Percentiles rank a stretch among this genome's conserved stretches.
These are phyloP conservation scores for Syzygium aromaticum DNA, from an alignment of 345 rosid species.

Conservation along the genomic window DNA sequence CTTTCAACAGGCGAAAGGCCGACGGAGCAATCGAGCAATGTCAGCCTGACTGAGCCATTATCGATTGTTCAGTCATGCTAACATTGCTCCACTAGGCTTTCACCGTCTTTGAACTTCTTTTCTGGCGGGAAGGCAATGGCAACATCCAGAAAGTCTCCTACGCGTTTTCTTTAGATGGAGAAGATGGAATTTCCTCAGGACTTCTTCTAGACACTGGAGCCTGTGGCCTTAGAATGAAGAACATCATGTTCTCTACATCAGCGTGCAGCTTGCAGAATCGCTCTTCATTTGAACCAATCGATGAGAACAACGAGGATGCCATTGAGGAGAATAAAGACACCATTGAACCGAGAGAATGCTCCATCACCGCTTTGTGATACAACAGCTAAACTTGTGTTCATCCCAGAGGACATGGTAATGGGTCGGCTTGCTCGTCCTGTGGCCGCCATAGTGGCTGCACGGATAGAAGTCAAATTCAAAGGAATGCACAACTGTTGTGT, in stretches of 20 bases:
- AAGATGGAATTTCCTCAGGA: not conserved
- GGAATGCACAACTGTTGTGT: conserved; percentile 60
- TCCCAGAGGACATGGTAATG: conserved; percentile 79
- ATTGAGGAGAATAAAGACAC: conserved; percentile 9
- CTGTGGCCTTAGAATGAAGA: conserved; percentile 38
- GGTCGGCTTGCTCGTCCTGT: conserved; percentile 84
- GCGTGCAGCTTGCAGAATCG: conserved; percentile 46
- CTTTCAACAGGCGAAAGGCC: not conserved
- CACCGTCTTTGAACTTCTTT: not conserved
- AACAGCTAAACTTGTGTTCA: conserved; percentile 44
- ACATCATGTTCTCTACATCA: conserved; percentile 61
- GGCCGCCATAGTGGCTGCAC: conserved; percentile 69
- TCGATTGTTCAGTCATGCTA: not conserved
- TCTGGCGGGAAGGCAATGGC: not conserved
- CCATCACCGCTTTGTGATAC: conserved; percentile 57
- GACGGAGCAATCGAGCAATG: not conserved
- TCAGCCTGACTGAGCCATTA: not conserved
- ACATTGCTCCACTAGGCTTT: not conserved
- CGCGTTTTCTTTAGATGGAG: not conserved
- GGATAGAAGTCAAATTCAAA: conserved; percentile 73
- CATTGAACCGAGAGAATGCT: conserved; percentile 29
- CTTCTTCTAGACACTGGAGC: not conserved
- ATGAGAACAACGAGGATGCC: conserved; percentile 11
- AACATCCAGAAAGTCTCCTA: not conserved
- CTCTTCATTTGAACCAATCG: conserved; percentile 34